Evolutionary conservation across 78 protist genomes (phyloP).

Genomic region (Mantamonas sphyraenae): DNA sequence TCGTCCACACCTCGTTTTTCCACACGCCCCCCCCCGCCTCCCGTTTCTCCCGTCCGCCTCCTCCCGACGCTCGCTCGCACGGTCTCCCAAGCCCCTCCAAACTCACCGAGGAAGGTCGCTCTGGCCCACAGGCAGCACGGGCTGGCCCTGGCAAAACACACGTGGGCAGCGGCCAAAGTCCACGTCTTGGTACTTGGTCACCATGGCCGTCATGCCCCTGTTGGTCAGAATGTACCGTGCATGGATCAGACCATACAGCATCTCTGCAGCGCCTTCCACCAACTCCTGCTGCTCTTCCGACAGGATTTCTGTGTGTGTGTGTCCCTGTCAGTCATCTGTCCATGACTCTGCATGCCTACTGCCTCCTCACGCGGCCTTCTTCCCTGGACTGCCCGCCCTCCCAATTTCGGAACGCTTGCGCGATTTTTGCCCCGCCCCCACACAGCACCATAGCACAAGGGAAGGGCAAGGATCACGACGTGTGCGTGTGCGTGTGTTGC

Average conservation of each 20-base stretch:
- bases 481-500: too few species aligned
- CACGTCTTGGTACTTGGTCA: conserved; percentile 59
- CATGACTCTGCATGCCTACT: too few species aligned
- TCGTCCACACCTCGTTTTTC: too few species aligned
- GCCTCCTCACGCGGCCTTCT: too few species aligned
- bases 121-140: conserved; percentile 87
- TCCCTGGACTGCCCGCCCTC: too few species aligned
- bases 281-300: conserved; percentile 47
- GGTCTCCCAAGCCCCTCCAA: too few species aligned
- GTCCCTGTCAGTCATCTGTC: too few species aligned
- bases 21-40: too few species aligned
- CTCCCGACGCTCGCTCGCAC: too few species aligned
- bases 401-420: too few species aligned
- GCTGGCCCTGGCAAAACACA: conserved; percentile 78
- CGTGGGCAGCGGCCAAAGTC: conserved; percentile 95
- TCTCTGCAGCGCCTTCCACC: conserved; percentile 64
- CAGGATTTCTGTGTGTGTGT: conserved; percentile 18
- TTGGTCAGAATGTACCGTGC: conserved; percentile 87
- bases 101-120: conserved; percentile 65
- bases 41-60: too few species aligned
- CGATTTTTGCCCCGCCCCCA: too few species aligned
- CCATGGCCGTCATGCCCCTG: conserved; percentile 82
- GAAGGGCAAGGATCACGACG: neutral
- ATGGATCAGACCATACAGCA: conserved; percentile 93
- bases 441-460: neutral